Evolutionary conservation across 768 basidiomycete species (phyloP), one percentile per base, ranked within the genome.

Genomic region (Calocera viscosa): DNA sequence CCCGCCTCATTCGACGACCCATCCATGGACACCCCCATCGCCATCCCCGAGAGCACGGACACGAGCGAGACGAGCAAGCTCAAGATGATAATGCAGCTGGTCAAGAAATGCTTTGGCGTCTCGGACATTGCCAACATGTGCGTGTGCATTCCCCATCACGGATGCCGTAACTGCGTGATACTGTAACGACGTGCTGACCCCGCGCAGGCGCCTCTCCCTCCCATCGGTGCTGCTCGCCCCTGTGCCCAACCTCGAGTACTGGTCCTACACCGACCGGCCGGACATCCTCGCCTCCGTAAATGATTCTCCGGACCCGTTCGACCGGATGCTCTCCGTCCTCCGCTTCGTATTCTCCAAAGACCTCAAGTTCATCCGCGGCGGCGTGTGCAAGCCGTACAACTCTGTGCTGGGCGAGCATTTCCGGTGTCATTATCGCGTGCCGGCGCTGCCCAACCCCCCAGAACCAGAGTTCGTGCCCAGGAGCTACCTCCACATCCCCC

Each of bases 91-190:
- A 80, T 97, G 19, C 86, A 89, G 74, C 83, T 97, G 66, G 84
- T 94, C 70, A 94, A 92, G 80, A 91, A 88, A 77, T 93, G 84
- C 72, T 80, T 96, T 34, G 94, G 93, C 5, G 92, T 95, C 49
- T 94, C 94, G 78, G 94, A 96, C 74, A 91, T 97, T 69, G 94
- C 93, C 69, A 82, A 93, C 34, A 90, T 96, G 94, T 94, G 72
- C 68, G 86, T 83, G 30, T 16, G 24, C 38, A 33, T 35, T 41
- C 63, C 17, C 26, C 64, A 2, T 10, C 40, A 30, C 33, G 60
- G 14, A 40, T 41, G 63, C 17, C 41, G 35, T 60, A 41, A 64
- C 65, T 43, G 33, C 26, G 68, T 43, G 65, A 53, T 30, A 26
- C 60, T 47, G 40, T 65, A 10, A 35, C 64, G 33, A 34, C 17